Evolutionary conservation across 306 rosid species (phyloP), one percentile per base, ranked within the genome.

Genomic region (Neltuma alba): DNA sequence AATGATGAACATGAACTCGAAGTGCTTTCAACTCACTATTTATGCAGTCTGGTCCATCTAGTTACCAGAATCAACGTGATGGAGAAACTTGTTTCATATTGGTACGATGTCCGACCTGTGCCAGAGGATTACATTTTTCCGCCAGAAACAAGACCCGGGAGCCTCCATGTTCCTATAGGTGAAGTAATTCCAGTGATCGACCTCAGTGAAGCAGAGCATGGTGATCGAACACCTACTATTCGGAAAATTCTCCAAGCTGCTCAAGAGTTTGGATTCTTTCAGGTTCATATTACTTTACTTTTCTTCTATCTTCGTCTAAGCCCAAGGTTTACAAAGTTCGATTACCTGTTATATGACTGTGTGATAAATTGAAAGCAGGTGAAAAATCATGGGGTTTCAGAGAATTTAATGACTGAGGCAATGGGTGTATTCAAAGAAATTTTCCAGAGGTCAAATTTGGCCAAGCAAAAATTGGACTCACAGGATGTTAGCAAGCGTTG

Each of bases 321-420:
- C 34, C 34, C 31, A 3, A 27, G 34, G 18, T 60, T 28, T 27
- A 36, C 20, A 60, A 31, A 62, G 21, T 30, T 60, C 36, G 21
- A 30, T 31, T 31, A 2, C 41, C 42, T 33, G 41, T 34, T 16
- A 33, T 63, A 63, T 16, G 16, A 33, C 13, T 63, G 68, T 6
- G 21, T 18, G 42, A 15, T 62, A 16, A 31, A 62, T 62, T 30
- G 41, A 62, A 62, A 62, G 41, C 80, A 76, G 73, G 72, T 44
- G 28, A 76, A 33, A n/a, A 64, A 45, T 64, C 80, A 34, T 47
- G 84, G 87, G 45, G 8, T 84, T 5, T 66, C 84, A 0, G 21
- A 25, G 74, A 71, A 72, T 70, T 1, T 27, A 28, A 76, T 34
- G 64, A 65, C 15, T 23, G 74, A 64, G 48, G 10, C 52, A 34